Percentiles rank a stretch among this genome's conserved stretches.
These are phyloP conservation scores for Ascochyta koolunga DNA, from an alignment of 2,329 filamentous ascomycete species.

Conservation along the genomic window DNA sequence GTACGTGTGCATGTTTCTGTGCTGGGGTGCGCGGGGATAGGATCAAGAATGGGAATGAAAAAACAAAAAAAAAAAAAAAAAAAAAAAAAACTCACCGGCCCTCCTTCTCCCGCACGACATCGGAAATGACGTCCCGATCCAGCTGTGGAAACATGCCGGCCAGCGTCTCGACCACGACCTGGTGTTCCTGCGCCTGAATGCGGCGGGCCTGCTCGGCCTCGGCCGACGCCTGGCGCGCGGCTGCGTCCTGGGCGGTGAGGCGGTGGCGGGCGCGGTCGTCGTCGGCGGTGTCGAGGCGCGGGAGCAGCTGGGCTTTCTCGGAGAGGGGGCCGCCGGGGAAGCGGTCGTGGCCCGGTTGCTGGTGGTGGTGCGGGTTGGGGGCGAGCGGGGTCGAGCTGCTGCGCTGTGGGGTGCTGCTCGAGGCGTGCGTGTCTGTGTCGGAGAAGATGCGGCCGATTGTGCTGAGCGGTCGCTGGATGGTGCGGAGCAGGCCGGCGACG, in stretches of 20 bases:
- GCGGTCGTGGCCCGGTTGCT: constrained; percentile 51
- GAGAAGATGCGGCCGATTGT: constrained; percentile 96
- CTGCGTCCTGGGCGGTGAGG: constrained; percentile 81
- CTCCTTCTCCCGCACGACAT: constrained; percentile 95
- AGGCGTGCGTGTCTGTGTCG: constrained; percentile 59
- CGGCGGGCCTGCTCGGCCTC: constrained; percentile 86
- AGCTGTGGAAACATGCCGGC: constrained; percentile 96
- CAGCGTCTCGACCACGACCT: constrained; percentile 90
- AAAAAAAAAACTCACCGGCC: constrained; percentile 71
- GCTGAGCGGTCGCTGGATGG: constrained; percentile 87
- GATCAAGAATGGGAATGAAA: too few species aligned
- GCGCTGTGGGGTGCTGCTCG: constrained; percentile 51
- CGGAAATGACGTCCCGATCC: constrained; percentile 91
- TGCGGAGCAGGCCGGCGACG: constrained; percentile 82
- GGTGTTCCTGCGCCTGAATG: constrained; percentile 82
- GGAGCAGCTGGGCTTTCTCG: constrained; percentile 18
- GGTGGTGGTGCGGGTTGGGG: constrained; percentile 45
- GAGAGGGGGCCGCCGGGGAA: constrained; percentile 13
- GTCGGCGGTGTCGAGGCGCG: constrained; percentile 6
- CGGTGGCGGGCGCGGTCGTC: constrained; percentile 33
- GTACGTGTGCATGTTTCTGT: too few species aligned
- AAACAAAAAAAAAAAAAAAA: not conserved
- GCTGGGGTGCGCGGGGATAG: too few species aligned
- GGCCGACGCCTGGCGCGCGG: constrained; percentile 86
- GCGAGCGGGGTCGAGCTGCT: constrained; percentile 58